phyloP scores from a whole-genome alignment of 805 yeast genomes.

The Wickerhamomyces silvicola region DNA sequence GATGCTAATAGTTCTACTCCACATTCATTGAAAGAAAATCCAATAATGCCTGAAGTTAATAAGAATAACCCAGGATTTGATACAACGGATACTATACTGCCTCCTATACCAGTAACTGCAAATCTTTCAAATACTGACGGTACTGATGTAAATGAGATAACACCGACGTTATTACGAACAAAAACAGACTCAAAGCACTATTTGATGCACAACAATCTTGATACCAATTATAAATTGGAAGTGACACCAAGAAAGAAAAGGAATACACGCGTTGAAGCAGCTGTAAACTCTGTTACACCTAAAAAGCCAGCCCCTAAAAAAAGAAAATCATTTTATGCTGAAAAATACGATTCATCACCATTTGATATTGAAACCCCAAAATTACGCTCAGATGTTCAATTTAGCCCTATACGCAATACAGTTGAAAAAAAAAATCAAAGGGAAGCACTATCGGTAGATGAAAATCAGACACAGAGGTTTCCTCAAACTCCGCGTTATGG shows the following conservation, averaged over 20 bases:
- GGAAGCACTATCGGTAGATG: conserved; percentile 2
- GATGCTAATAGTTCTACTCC: conserved; percentile 1
- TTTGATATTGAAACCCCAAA: conserved; percentile 23
- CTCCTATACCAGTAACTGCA: conserved; percentile 18
- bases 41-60: conserved; percentile 21
- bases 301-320: conserved; percentile 13
- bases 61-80: conserved; percentile 17
- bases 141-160: conserved; percentile 21
- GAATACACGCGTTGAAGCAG: conserved; percentile 4
- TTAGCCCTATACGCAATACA: conserved; percentile 13
- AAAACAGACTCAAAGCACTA: conserved; percentile 13
- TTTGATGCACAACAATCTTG: conserved; percentile 17
- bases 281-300: conserved; percentile 19
- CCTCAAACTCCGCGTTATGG: conserved; percentile 43
- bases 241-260: conserved; percentile 20
- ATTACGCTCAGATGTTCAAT: conserved; percentile 20
- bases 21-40: conserved; percentile 11
- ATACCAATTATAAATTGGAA: conserved; percentile 18
- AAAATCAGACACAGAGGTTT: conserved; percentile 29
- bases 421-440: not conserved
- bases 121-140: conserved; percentile 20
- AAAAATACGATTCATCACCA: conserved; percentile 23
- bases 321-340: conserved; percentile 21
- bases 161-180: conserved; percentile 18
- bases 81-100: conserved; percentile 22